Base-by-base conservation (phyloP, 768 basidiomycete species). In the Termitomyces sp. region DNA sequence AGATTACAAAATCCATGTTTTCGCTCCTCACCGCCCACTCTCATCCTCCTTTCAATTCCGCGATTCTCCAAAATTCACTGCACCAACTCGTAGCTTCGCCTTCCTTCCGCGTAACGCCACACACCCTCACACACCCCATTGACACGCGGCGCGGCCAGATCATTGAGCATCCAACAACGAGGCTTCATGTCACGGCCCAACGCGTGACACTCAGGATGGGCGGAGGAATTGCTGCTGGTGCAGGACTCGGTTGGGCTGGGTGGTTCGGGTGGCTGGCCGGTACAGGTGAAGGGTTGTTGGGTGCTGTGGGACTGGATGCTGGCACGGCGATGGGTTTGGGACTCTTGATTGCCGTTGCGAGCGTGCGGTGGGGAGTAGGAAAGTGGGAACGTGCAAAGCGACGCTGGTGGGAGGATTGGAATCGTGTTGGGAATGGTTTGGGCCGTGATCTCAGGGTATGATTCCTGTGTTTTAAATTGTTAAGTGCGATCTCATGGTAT, bases 361-460 rank as follows among this genome's bases (percentile, higher is more conserved):
- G 84, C 50, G 62, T 90, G 45, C 76, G 89, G 45, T 90, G 87
- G 86, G 82, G 81, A 1, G 77, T 88, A 6, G 81, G 84, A 13
- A 77, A 76, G 61, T 92, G 90, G 89, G 88, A 91, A 59, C 83
- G 78, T 64, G 84, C 85, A 3, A 88, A 89, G 70, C 75, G 72
- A 59, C 76, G 74, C 61, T 93, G 90, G 89, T 81, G 83, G 83
- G 79, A 82, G 57, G 89, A 91, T 69, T 88, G 85, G 79, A 68
- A 67, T 20, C 78, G 90, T 53, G 77, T 90, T 3, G 81, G 83
- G 7, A 77, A 85, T 52, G 87, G 90, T 0, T 75, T 90, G 40
- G 78, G 81, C 50, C 78, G 89, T 49, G 89, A 92, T 71, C 72
- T 91, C 22, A 78, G 80, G 78, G 90, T 88, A 68, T 46, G 78